Evolutionary conservation across 495 filamentous ascomycete genomes (phyloP).

Genomic region (Hypoxylon cercidicola): DNA sequence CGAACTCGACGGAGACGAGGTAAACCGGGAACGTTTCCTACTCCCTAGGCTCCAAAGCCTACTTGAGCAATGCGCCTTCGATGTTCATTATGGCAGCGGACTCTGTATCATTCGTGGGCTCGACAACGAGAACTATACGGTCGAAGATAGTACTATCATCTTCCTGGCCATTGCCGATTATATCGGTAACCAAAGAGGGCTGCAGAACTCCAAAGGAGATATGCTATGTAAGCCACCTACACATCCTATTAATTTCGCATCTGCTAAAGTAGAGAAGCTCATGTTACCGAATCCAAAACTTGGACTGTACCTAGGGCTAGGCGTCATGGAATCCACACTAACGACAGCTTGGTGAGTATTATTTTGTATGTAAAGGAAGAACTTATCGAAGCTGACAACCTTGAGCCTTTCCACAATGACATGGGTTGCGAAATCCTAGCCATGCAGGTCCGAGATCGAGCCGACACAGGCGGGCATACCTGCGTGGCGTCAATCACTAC

Average conservation of each 20-base stretch:
- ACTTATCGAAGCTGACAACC: background rate
- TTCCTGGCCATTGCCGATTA: slow-evolving; percentile 64
- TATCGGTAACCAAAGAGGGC: slow-evolving; percentile 59
- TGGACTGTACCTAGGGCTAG: slow-evolving; percentile 54
- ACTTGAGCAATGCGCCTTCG: slow-evolving; percentile 46
- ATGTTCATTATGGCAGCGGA: slow-evolving; percentile 57
- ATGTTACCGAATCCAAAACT: slow-evolving; percentile 54
- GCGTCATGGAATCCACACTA: slow-evolving; percentile 61
- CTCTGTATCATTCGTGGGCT: slow-evolving; percentile 63
- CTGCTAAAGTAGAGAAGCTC: slow-evolving; percentile 46
- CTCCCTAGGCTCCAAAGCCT: slow-evolving; percentile 48
- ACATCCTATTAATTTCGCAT: background rate
- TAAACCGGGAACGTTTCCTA: slow-evolving; percentile 50
- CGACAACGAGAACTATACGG: slow-evolving; percentile 50
- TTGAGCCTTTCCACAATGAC: slow-evolving; percentile 57
- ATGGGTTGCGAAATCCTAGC: slow-evolving; percentile 56
- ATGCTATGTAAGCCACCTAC: slow-evolving; percentile 54
- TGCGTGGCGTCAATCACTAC: slow-evolving; percentile 53
- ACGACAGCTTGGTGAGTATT: slow-evolving; percentile 46
- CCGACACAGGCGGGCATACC: slow-evolving; percentile 53
- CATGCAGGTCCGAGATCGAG: slow-evolving; percentile 54
- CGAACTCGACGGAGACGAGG: slow-evolving; percentile 49
- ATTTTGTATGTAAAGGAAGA: slow-evolving; percentile 3
- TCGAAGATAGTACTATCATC: slow-evolving; percentile 58
- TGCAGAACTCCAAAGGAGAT: slow-evolving; percentile 59